Conservation (phyloP, 2,329 filamentous ascomycete genomes). For the Peltaster fructicola region DNA sequence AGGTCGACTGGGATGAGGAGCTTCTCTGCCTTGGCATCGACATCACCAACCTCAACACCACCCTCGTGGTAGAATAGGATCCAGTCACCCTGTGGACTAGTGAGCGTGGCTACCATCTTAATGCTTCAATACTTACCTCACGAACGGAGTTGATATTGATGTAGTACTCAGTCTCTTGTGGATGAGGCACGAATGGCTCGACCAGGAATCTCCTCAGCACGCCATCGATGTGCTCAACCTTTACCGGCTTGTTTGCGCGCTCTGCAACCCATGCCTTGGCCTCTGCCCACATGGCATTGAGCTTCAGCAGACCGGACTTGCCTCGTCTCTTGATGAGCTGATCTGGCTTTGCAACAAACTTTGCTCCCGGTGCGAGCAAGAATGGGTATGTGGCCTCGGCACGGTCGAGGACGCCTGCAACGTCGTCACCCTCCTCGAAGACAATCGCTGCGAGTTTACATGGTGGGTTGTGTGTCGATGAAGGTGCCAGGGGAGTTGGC, state of each 20-base stretch:
- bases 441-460: slow-evolving; percentile 79
- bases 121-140: slow-evolving; percentile 55
- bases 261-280: slow-evolving; percentile 86
- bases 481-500: slow-evolving; percentile 74
- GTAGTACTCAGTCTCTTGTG: slow-evolving; percentile 93
- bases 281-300: slow-evolving; percentile 96
- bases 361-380: slow-evolving; percentile 66
- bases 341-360: slow-evolving; percentile 98
- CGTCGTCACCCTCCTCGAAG: slow-evolving; percentile 76
- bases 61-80: slow-evolving; percentile 99
- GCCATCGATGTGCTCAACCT: slow-evolving; percentile 83
- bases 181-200: slow-evolving; percentile 95
- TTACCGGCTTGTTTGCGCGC: slow-evolving; percentile 76
- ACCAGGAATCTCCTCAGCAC: slow-evolving; percentile 89
- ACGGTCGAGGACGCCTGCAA: slow-evolving; percentile 76
- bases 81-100: slow-evolving; percentile 67
- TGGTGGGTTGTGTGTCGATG: slow-evolving; percentile 79
- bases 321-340: slow-evolving; percentile 99
- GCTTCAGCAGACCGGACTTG: slow-evolving; percentile 87
- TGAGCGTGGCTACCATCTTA: slow-evolving; percentile 3
- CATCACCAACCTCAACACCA: slow-evolving; percentile 98
- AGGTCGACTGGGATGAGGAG: slow-evolving; percentile 93
- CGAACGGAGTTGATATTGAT: slow-evolving; percentile 99
- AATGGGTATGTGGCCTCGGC: slow-evolving; percentile 95
- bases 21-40: slow-evolving; percentile 98